A percentile compares a stretch with the other conserved stretches of the same genome.
phyloP scores from a whole-genome alignment of 805 yeast genomes.

The Jamesozyma piceae region DNA sequence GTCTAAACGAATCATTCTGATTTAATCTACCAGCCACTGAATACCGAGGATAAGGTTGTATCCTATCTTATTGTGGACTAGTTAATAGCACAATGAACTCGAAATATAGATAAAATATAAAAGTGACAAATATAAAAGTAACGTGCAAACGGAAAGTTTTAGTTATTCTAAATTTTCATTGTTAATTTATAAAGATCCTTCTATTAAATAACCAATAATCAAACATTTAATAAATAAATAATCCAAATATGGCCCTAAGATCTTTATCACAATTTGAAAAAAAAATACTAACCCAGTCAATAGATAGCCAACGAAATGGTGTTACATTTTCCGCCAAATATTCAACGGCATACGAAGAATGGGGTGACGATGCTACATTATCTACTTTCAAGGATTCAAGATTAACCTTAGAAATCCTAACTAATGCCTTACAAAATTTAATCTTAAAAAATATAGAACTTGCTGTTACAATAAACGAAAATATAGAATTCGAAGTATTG shows the following conservation, averaged over 20 bases:
- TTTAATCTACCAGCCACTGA: background rate
- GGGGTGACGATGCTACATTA: slow-evolving; percentile 22
- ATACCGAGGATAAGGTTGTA: background rate
- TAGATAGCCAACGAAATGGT: slow-evolving; percentile 22
- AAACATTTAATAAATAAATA: background rate
- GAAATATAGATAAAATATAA: no score
- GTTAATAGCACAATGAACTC: no score
- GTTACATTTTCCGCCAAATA: slow-evolving; percentile 20
- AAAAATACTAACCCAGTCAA: slow-evolving; percentile 16
- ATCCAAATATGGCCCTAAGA: slow-evolving; percentile 16
- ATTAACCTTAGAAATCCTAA: slow-evolving; percentile 11
- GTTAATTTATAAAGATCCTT: background rate
- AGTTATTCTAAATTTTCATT: background rate
- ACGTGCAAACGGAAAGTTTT: background rate
- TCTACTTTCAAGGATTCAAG: slow-evolving; percentile 14
- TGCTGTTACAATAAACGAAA: slow-evolving; percentile 18
- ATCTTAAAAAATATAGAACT: slow-evolving; percentile 19
- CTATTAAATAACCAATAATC: background rate
- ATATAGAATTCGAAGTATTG: slow-evolving; percentile 16
- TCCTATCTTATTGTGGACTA: no score
- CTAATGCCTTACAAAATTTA: slow-evolving; percentile 16
- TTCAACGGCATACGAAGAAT: slow-evolving; percentile 9
- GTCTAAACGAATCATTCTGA: background rate
- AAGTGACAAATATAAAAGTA: background rate
- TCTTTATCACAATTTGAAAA: slow-evolving; percentile 20